Percentiles rank a stretch among this genome's conserved stretches.
Evolutionary conservation across 306 rosid genomes (phyloP).

Genomic region (Prosopis cineraria): DNA sequence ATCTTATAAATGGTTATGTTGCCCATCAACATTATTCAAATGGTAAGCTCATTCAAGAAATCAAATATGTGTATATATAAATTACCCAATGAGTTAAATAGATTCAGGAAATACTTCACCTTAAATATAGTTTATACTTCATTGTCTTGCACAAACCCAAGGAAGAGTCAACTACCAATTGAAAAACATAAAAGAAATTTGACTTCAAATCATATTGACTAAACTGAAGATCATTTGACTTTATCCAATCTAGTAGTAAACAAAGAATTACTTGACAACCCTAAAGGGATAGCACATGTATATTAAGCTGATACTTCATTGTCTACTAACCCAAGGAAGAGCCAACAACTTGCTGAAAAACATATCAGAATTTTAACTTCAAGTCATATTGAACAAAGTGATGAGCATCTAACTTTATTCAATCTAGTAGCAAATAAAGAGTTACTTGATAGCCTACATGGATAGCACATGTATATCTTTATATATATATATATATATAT

Average conservation of each 20-base stretch:
- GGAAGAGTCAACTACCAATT: slow-evolving; percentile 58
- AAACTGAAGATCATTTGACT: no score
- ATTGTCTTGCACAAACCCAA: neutral
- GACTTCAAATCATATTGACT: no score
- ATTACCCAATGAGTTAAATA: neutral
- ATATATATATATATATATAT: no score
- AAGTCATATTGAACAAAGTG: neutral
- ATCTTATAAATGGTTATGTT: neutral
- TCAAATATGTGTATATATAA: neutral
- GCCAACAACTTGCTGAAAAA: slow-evolving; percentile 51
- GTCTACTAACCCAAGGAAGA: slow-evolving; percentile 35
- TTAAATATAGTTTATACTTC: slow-evolving; percentile 6
- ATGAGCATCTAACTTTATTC: no score
- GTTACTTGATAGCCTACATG: no score
- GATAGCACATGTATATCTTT: no score
- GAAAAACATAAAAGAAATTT: neutral
- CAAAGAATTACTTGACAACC: no score
- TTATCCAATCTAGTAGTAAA: no score
- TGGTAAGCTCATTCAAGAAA: neutral
- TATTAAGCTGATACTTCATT: neutral
- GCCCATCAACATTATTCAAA: neutral
- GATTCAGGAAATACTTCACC: slow-evolving; percentile 45
- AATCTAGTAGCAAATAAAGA: no score
- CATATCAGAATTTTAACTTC: slow-evolving; percentile 3
- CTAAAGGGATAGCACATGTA: no score